Evolutionary conservation across 2,329 filamentous ascomycete species (phyloP), one percentile per base, ranked within the genome.

Genomic region (Periconia sp.): DNA sequence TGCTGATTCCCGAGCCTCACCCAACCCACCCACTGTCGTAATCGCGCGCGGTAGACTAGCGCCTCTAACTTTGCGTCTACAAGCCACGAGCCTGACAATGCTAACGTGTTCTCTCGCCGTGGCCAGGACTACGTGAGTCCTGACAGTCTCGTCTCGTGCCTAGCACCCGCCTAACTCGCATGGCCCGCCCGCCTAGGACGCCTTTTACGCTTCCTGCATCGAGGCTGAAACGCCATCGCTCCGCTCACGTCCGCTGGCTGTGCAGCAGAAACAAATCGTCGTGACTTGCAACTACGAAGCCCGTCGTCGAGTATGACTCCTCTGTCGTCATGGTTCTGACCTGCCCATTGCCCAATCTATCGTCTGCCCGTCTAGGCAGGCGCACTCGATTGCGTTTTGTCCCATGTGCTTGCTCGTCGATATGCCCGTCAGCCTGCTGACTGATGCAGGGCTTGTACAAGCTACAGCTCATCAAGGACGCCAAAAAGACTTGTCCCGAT

Each of bases 191-290:
- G 26, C 84, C 84, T 89, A 91, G 67, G 89, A 92, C 74, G 95
- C 89, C 75, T 97, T 97, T 76, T 97, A 97, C 69, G 92, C 92
- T 16, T 89, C 90, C 36, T 91, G 94, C 7, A 86, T 94, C 56
- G 91, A 96, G 72, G 86, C 86, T 52, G 86, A 88, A 64, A 84
- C 88, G 53, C 89, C 91, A 0, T 75, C 79, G 2, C 76, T 96
- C 43, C 89, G 84, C 63, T 77, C 79, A 1, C 73, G 87, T 13
- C 89, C 91, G 5, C 75, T 97, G 23, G 92, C 90, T 24, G 84
- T 96, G 45, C 88, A 92, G 69, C 92, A 96, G 71, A 96, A 96
- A 72, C 89, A 91, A 66, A 96, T 96, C 41, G 79, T 71, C n/a
- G 68, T 71, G 52, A 70, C 68, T 22, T 70, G 66, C 79, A 97